These are phyloP conservation scores for Vinca minor DNA, from an alignment of 257 asterid species.

Conservation along the genomic window DNA sequence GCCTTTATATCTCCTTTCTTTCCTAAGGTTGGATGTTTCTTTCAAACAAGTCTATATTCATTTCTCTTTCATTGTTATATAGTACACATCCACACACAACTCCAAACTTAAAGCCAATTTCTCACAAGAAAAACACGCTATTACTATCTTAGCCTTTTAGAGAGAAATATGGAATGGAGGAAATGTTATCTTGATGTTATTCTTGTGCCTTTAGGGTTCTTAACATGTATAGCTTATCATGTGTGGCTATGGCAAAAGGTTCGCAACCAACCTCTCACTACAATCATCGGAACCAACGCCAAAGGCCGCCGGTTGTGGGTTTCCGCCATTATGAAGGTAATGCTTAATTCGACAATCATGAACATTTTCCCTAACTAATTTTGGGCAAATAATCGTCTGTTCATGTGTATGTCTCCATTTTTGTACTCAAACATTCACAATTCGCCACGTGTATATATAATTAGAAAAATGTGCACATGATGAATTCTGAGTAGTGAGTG, in stretches of 20 bases:
- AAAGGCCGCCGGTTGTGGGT: slow-evolving; percentile 87
- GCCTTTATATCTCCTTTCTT: background rate
- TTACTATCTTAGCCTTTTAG: background rate
- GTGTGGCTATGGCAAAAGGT: slow-evolving; percentile 67
- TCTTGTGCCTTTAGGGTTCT: slow-evolving; percentile 59
- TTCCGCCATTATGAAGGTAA: slow-evolving; percentile 81
- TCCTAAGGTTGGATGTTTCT: slow-evolving; percentile 5
- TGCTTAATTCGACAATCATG: too few species aligned
- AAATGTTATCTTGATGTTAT: slow-evolving; percentile 63
- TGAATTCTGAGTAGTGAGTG: too few species aligned
- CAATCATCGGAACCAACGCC: slow-evolving; percentile 72
- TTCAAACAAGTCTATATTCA: slow-evolving; percentile 25
- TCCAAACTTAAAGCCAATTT: background rate
- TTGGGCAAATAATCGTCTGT: too few species aligned
- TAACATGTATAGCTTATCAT: slow-evolving; percentile 58
- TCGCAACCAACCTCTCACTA: slow-evolving; percentile 55
- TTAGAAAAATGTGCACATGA: too few species aligned
- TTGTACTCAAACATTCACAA: too few species aligned
- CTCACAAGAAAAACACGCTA: background rate
- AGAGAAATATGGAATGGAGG: slow-evolving; percentile 69
- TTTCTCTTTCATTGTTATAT: slow-evolving; percentile 6
- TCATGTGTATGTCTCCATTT: too few species aligned
- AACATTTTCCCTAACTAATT: too few species aligned
- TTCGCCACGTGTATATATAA: too few species aligned
- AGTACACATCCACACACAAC: background rate